phyloP scores from a whole-genome alignment of 78 protist species.

The Andalucia godoyi region DNA sequence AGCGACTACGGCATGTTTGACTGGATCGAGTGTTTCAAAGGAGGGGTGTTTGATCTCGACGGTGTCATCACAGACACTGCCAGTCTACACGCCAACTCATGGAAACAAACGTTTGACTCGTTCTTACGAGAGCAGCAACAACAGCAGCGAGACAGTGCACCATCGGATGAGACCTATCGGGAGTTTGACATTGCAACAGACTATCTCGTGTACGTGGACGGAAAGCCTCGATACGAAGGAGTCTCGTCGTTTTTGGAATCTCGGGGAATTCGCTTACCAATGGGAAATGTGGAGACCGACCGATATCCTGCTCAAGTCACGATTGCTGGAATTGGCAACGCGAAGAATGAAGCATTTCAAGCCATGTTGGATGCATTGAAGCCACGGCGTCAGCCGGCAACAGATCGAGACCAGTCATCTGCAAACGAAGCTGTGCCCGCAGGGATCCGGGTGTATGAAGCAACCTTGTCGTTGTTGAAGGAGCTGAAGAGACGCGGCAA shows the following conservation, averaged over 20 bases:
- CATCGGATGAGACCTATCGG: background rate
- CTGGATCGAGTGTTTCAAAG: no score
- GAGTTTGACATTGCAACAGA: slow-evolving; percentile 2
- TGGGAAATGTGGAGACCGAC: background rate
- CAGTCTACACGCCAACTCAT: slow-evolving; percentile 1
- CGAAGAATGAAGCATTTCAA: background rate
- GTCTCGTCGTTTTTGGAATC: background rate
- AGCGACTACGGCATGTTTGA: no score
- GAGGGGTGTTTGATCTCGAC: slow-evolving; percentile 5
- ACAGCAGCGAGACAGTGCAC: background rate
- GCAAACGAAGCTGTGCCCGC: no score
- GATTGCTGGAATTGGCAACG: background rate
- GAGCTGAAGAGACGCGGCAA: background rate
- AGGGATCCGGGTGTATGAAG: background rate
- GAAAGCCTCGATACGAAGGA: slow-evolving; percentile 3
- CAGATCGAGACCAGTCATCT: no score
- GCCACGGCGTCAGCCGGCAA: no score
- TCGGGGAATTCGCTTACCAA: background rate
- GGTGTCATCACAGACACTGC: slow-evolving; percentile 8
- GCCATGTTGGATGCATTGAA: background rate
- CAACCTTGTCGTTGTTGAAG: background rate
- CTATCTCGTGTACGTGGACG: slow-evolving; percentile 6
- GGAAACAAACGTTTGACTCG: slow-evolving; percentile 5
- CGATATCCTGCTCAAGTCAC: background rate
- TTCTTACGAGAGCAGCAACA: no score